These are phyloP conservation scores for Trichoderma hamatum DNA, from an alignment of 2,329 filamentous ascomycete species.

Conservation along the genomic window DNA sequence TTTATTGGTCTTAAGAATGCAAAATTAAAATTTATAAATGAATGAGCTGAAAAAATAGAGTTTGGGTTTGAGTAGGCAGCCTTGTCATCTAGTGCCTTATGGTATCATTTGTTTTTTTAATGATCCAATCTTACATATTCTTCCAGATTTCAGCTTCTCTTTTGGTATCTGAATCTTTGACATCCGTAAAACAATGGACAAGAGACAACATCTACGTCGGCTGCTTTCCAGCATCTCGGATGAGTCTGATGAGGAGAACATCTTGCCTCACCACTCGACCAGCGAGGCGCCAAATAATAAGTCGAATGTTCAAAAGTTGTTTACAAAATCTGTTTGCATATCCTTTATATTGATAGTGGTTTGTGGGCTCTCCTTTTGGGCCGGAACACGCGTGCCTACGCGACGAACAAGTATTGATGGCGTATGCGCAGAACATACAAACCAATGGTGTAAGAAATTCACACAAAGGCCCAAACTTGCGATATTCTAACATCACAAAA, in stretches of 20 bases:
- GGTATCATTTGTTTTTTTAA: neutral
- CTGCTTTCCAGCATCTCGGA: slow-evolving; percentile 11
- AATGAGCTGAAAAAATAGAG: neutral
- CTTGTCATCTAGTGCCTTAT: neutral
- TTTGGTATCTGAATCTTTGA: neutral
- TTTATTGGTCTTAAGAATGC: neutral
- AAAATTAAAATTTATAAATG: neutral
- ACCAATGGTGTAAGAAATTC: slow-evolving; percentile 43
- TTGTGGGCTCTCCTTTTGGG: slow-evolving; percentile 21
- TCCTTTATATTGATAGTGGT: slow-evolving; percentile 5
- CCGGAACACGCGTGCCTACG: slow-evolving; percentile 10
- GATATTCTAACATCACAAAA: neutral
- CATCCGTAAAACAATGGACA: neutral
- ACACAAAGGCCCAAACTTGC: fast-evolving
- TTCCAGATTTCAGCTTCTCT: neutral
- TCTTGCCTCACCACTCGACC: neutral
- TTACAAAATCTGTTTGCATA: neutral
- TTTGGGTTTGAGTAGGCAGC: neutral
- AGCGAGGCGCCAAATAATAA: neutral
- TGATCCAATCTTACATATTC: neutral
- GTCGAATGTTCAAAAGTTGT: neutral
- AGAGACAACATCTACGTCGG: slow-evolving; percentile 11
- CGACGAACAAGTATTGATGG: slow-evolving; percentile 16
- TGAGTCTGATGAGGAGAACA: slow-evolving; percentile 26
- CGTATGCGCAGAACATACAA: slow-evolving; percentile 39